phyloP scores from a whole-genome alignment of 208 protist genomes.

The Crithidia bombi region DNA sequence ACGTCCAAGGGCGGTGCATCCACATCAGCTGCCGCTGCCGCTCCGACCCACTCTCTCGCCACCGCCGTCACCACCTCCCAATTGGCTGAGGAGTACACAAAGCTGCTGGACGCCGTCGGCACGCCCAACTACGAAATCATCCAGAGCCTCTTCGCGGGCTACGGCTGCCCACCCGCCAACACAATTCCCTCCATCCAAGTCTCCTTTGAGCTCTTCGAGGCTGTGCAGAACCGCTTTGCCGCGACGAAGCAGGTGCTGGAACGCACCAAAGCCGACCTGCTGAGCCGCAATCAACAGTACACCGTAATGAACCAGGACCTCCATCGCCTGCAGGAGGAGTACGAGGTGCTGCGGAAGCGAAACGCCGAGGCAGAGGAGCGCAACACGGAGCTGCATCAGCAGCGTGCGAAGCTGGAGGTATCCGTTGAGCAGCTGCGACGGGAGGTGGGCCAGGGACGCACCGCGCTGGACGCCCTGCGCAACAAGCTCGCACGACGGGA shows the following conservation, averaged over 20 bases:
- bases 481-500: constrained; percentile 63
- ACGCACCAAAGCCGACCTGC: constrained; percentile 67
- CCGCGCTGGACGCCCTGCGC: constrained; percentile 59
- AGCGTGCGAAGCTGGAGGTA: constrained; percentile 72
- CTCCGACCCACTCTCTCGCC: neutral
- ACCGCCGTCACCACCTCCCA: constrained; percentile 10
- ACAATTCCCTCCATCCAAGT: constrained; percentile 76
- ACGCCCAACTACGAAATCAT: constrained; percentile 73
- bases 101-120: constrained; percentile 68
- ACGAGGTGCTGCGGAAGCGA: constrained; percentile 53
- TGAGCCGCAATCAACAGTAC: constrained; percentile 75
- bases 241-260: constrained; percentile 76
- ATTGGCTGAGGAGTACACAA: constrained; percentile 57
- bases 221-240: constrained; percentile 80
- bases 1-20: neutral
- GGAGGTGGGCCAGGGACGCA: constrained; percentile 50
- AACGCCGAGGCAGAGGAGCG: constrained; percentile 63
- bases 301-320: constrained; percentile 52
- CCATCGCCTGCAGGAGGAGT: constrained; percentile 51
- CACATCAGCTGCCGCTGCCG: neutral
- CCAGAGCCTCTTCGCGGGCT: constrained; percentile 51
- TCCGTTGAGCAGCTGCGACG: constrained; percentile 74
- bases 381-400: constrained; percentile 70
- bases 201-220: constrained; percentile 88
- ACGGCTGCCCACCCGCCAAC: constrained; percentile 49